Percentiles rank a stretch among this genome's conserved stretches.
Evolutionary conservation across 495 filamentous ascomycete species (phyloP).

Genomic region (Penicillium arizonense): DNA sequence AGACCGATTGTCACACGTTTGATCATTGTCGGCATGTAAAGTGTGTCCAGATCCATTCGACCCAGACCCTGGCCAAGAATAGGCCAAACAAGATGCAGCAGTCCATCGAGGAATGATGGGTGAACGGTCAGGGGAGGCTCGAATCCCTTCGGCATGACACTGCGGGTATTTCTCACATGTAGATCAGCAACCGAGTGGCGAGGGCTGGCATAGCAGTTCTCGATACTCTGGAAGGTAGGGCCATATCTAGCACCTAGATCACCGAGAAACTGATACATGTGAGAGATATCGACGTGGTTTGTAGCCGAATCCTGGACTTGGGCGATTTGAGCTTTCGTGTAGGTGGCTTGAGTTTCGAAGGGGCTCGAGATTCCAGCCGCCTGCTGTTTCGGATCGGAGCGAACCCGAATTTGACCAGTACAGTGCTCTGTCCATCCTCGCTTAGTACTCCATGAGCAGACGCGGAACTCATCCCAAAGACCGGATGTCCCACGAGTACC

Average conservation of each 20-base stretch:
- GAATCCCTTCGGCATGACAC: constrained; percentile 26
- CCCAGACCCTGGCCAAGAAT: constrained; percentile 42
- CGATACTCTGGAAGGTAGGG: constrained; percentile 18
- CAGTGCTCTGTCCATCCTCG: constrained; percentile 38
- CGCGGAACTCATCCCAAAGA: constrained; percentile 38
- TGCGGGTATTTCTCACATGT: constrained; percentile 22
- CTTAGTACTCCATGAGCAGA: constrained; percentile 31
- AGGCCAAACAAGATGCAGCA: constrained; percentile 36
- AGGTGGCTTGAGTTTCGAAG: no score
- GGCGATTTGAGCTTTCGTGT: constrained; percentile 10
- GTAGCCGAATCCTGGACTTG: constrained; percentile 10
- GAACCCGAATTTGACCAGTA: constrained; percentile 22
- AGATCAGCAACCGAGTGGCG: constrained; percentile 20
- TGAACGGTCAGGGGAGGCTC: constrained; percentile 26
- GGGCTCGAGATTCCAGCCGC: constrained; percentile 7
- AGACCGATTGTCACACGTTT: constrained; percentile 28
- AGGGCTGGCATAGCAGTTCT: constrained; percentile 21
- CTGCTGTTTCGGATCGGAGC: constrained; percentile 16
- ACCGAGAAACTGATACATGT: constrained; percentile 24
- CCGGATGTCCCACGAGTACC: constrained; percentile 35
- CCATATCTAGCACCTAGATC: constrained; percentile 25
- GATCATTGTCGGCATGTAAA: constrained; percentile 45
- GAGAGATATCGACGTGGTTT: constrained; percentile 17
- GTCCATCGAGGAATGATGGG: constrained; percentile 27
- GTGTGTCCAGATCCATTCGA: constrained; percentile 29